Evolutionary conservation across 2,329 filamentous ascomycete genomes (phyloP), one percentile per base, ranked within the genome.

Genomic region (Claviceps pazoutovae): DNA sequence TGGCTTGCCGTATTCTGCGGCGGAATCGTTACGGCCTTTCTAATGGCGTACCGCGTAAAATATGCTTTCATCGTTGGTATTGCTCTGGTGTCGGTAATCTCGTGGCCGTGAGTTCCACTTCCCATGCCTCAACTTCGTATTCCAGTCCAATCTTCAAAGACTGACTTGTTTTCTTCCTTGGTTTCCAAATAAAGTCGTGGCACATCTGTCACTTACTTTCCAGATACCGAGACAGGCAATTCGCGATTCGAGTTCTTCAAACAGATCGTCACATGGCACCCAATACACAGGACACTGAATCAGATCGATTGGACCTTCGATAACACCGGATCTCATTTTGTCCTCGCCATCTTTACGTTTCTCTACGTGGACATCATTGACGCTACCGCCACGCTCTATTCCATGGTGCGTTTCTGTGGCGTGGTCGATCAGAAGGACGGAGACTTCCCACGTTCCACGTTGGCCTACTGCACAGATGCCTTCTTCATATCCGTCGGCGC

Each of bases 1-100:
- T 95, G 89, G 89, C 79, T 94, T 51, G 89, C 86, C 11, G 84
- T 95, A 56, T 83, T 88, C 62, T 80, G 83, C 51, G 87, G 89
- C 14, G 87, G 88, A 37, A 73, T 95, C 46, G 66, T 94, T 39
- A 91, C 88, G 0, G 81, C 85, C 5, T 78, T 91, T 57, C 79
- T 95, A 66, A 88, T 88, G 84, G 78, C 84, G 17, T 89, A 84
- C 64, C 79, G 82, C 41, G 74, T 88, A 67, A 88, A 87, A 63
- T 83, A 83, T 51, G 83, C 84, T 47, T 85, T 89, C 55, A 78
- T 88, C 51, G 78, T 84, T 23, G 85, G 85, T 2, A 88, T 89
- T 51, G 70, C 79, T 9, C 68, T 88, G 6, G 83, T 88, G 4
- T 86, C 83, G 4, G 74, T 88, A 56, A 71, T 87, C 48, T 88